These are phyloP conservation scores for Fomes fomentarius DNA, from an alignment of 1,284 basidiomycete genomes.

Conservation along the genomic window DNA sequence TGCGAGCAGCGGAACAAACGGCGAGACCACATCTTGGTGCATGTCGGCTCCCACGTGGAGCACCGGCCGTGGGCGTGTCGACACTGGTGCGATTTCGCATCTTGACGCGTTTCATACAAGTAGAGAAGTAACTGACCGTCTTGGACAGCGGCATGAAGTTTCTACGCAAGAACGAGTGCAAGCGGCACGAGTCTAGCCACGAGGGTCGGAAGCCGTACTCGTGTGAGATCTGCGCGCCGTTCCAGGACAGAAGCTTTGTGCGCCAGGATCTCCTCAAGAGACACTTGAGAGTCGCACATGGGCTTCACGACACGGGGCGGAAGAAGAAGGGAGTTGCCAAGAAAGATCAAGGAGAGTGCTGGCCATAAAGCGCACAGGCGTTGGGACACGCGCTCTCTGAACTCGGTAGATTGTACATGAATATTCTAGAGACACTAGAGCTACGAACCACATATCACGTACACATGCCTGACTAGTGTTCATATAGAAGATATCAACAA, in stretches of 20 bases:
- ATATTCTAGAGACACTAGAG: not conserved
- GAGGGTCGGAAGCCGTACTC: constrained; percentile 57
- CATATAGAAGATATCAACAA: too few relatives aligned
- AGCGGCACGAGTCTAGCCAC: constrained; percentile 69
- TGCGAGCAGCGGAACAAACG: constrained; percentile 69
- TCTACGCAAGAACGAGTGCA: constrained; percentile 74
- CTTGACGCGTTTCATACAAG: not conserved
- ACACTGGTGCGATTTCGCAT: constrained; percentile 49
- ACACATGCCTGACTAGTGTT: not conserved
- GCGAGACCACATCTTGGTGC: constrained; percentile 71
- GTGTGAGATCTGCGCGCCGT: constrained; percentile 52
- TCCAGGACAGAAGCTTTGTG: constrained; percentile 52
- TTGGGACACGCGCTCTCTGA: not conserved
- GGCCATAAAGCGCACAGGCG: constrained; percentile 15
- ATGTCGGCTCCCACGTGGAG: constrained; percentile 70
- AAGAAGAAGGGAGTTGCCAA: constrained; percentile 24
- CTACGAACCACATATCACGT: not conserved
- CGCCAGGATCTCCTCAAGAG: constrained; percentile 67
- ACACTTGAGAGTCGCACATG: constrained; percentile 60
- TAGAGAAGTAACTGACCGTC: constrained; percentile 12
- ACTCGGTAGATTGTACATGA: too few relatives aligned
- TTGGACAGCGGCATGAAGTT: constrained; percentile 57
- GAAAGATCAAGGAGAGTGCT: constrained; percentile 19
- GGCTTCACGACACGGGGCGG: constrained; percentile 23
- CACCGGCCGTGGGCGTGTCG: constrained; percentile 64